Evolutionary conservation across 805 yeast species (phyloP), one percentile per base, ranked within the genome.

Genomic region (Lipomyces sp.): DNA sequence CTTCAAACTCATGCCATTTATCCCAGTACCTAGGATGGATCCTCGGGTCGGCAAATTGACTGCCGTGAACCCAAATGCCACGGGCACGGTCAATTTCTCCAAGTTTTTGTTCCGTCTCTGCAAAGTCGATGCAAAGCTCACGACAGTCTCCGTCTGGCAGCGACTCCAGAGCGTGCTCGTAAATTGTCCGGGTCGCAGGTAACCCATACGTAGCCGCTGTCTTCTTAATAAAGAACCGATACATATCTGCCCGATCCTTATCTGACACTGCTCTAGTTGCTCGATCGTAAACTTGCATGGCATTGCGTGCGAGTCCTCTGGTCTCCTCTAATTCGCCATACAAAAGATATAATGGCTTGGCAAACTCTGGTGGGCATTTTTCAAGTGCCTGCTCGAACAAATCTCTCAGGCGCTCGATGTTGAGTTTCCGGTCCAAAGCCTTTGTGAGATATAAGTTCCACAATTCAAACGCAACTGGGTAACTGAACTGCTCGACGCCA

Each of bases 1-100:
- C 75, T 74, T 93, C 98, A 75, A 92, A 91, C 10, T 79, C 74
- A 62, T 87, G 87, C 96, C 97, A 93, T 35, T 77, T 76, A 0
- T 77, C 78, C 96, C 97, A 92, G 39, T 86, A 74, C 1, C 62
- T 66, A 2, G 62, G 48, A 5, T 64, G 75, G 34, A 75, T 70
- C 30, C 74, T 64, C 10, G 80, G 82, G 59, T 79, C 77, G 30
- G 77, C 73, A 64, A 78, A 74, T 62, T 83, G 82, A 1, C 85
- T 80, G 8, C 87, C 87, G 73, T 84, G 88, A 63, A 80, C 82
- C 69, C 84, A 83, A 5, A 94, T 75, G 10, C 84, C 86, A 60
- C 97, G 82, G 0, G 86, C 92, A 59, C 97, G 78, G 3, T 76
- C 79, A 18, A 79, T 75, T 69, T 91, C 90, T 2, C 83, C 82